A percentile compares a stretch with the other conserved stretches of the same genome.
Evolutionary conservation across 73 alveolate genomes (phyloP).

Genomic region (Symbiodinium natans): DNA sequence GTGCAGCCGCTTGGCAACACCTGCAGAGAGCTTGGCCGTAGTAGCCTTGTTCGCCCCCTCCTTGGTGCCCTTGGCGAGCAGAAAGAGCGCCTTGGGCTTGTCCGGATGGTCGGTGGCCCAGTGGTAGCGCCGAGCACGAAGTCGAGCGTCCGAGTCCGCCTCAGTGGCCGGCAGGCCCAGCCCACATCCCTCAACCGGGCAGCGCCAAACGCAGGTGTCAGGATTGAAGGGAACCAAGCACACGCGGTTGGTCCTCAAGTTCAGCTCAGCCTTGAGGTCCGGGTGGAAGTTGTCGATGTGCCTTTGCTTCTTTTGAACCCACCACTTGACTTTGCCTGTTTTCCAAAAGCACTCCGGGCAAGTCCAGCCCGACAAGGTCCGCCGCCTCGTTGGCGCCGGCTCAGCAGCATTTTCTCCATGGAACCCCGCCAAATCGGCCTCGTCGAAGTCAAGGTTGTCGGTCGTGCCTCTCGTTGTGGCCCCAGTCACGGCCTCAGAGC

Average conservation of each 20-base stretch:
- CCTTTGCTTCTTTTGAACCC: background rate
- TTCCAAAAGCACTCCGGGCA: conserved; percentile 4
- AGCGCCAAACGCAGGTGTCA: background rate
- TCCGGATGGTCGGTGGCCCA: background rate
- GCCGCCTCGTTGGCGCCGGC: background rate
- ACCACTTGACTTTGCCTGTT: background rate
- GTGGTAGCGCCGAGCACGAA: background rate
- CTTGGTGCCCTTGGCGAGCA: background rate
- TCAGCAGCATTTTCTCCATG: too few relatives aligned
- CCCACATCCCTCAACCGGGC: background rate
- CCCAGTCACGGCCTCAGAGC: too few relatives aligned
- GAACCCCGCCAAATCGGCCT: too few relatives aligned
- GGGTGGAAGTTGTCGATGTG: conserved; percentile 10
- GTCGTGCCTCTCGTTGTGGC: too few relatives aligned
- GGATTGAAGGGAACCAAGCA: background rate
- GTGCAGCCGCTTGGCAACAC: background rate
- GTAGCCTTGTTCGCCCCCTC: conserved; percentile 16
- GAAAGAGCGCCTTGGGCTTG: background rate
- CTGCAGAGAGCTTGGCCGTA: background rate
- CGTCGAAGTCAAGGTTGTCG: too few relatives aligned
- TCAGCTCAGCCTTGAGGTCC: background rate
- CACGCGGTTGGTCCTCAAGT: background rate
- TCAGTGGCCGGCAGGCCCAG: background rate
- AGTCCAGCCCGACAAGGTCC: background rate
- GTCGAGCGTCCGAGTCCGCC: background rate